These are phyloP conservation scores for Trametes coccinea DNA, from an alignment of 768 basidiomycete species.

Conservation along the genomic window DNA sequence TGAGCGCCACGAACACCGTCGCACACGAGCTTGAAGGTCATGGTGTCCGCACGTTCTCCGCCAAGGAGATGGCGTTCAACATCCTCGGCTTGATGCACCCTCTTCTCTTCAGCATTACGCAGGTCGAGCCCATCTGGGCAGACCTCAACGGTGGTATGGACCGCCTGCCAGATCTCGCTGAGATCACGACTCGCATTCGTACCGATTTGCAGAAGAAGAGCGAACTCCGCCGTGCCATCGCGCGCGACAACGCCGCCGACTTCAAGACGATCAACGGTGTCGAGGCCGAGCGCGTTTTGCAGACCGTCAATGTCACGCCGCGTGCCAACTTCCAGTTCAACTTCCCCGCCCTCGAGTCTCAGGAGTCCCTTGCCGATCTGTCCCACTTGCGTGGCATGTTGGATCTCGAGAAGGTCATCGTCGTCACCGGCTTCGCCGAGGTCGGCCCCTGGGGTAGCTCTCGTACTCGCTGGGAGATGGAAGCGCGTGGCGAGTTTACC, in stretches of 20 bases:
- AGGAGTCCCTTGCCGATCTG: constrained; percentile 71
- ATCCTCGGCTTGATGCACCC: constrained; percentile 99
- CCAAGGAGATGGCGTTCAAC: constrained; percentile 99
- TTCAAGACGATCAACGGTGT: constrained; percentile 89
- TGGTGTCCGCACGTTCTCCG: constrained; percentile 97
- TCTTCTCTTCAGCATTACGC: constrained; percentile 97
- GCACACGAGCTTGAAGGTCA: constrained; percentile 91
- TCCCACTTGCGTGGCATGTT: constrained; percentile 82
- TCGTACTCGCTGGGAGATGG: constrained; percentile 99
- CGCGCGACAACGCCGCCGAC: constrained; percentile 93
- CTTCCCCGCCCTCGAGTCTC: constrained; percentile 82
- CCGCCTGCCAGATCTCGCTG: constrained; percentile 91
- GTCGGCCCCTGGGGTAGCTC: constrained; percentile 99
- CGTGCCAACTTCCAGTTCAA: constrained; percentile 98
- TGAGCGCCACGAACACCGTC: constrained; percentile 93
- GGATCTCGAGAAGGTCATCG: constrained; percentile 94
- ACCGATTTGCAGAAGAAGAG: constrained; percentile 79
- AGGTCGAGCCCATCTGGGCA: constrained; percentile 99
- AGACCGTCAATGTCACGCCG: constrained; percentile 90
- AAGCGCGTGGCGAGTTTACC: constrained; percentile 94
- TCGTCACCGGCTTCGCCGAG: constrained; percentile 96
- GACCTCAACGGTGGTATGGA: constrained; percentile 99
- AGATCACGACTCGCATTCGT: constrained; percentile 88
- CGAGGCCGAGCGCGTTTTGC: constrained; percentile 89
- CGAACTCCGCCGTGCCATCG: constrained; percentile 89